Percentiles rank a stretch among this genome's conserved stretches.
Conservation (phyloP, 1,284 basidiomycete genomes). For the Stereum hirsutum region DNA sequence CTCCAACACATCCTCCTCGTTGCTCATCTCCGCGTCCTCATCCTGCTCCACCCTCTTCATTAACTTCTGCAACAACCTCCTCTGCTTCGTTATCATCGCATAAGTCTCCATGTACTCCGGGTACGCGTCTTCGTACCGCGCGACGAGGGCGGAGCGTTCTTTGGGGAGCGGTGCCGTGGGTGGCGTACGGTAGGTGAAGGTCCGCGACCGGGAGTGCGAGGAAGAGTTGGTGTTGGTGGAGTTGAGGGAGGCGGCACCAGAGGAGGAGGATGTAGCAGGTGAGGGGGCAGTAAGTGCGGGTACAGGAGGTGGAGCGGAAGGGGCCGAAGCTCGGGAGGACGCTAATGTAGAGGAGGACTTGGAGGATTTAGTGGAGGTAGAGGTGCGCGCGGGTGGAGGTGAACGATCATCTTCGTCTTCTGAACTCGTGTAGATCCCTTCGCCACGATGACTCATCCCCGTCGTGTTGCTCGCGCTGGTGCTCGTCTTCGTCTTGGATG, state of each 20-base stretch:
- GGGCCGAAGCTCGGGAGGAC: no score
- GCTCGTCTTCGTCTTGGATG: slow-evolving; percentile 4
- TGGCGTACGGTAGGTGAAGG: not conserved
- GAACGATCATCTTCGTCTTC: slow-evolving; percentile 41
- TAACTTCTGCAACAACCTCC: slow-evolving; percentile 34
- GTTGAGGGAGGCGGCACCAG: no score
- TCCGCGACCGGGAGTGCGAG: not conserved
- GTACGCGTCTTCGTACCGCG: slow-evolving; percentile 42
- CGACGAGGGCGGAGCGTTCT: slow-evolving; percentile 39
- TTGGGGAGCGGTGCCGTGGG: slow-evolving; percentile 28
- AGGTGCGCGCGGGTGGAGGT: slow-evolving; percentile 3
- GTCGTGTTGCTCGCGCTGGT: slow-evolving; percentile 4
- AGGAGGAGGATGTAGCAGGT: not conserved
- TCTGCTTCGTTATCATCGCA: slow-evolving; percentile 35
- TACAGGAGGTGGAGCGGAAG: slow-evolving; percentile 7
- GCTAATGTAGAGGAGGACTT: no score
- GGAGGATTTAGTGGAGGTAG: slow-evolving; percentile 11
- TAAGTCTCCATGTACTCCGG: slow-evolving; percentile 37
- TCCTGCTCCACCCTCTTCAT: slow-evolving; percentile 24
- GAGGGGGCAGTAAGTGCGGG: slow-evolving; percentile 7
- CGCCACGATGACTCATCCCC: not conserved
- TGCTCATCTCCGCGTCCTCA: slow-evolving; percentile 43
- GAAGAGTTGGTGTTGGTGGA: not conserved
- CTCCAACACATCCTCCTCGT: slow-evolving; percentile 38
- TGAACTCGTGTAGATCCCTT: slow-evolving; percentile 49